Base-by-base conservation (phyloP, 768 basidiomycete species). In the Russula brevipes region DNA sequence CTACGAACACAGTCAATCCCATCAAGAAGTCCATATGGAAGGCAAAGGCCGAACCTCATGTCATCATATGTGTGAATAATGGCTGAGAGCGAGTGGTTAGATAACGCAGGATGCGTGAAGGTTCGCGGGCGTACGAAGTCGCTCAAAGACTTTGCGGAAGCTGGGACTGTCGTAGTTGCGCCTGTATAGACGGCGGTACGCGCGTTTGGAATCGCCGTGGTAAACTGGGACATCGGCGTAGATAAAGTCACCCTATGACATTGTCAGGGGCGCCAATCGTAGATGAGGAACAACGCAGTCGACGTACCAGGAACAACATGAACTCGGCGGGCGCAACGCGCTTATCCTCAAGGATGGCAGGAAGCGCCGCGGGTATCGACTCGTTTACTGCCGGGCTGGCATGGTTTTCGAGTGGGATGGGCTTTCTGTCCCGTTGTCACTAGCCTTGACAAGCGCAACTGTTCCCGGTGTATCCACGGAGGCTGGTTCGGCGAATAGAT, bases 61-160 rank as follows among this genome's bases (percentile, higher is more conserved):
- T 89, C 88, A 69, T 89, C 88, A 69, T 85, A 89, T 30, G 85
- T 81, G 69, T 85, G 81, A 63, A 88, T 77, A 33, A 87, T 80
- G 9, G 87, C 87, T 89, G 67, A 16, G 45, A 19, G 35, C n/a
- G 19, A 36, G 47, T 55, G 33, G 55, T 53, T 36, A 45, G 52
- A 16, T 16, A 36, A 64, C 38, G 49, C 47, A 30, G 57, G 9
- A 30, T 44, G 46, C 7, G 31, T 38, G 17, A 63, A 47, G 2
- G 59, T 30, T 19, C 39, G 61, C 17, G 54, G 42, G 80, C 86
- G 72, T 63, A 89, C 87, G 89, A 30, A 90, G 75, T 59, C 76
- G 76, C 70, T 90, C 86, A 69, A 87, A 87, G 10, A 92, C 74
- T 67, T 80, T 85, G 45, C 83, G 77, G 75, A 85, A 86, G 70